Evolutionary conservation across 2,329 filamentous ascomycete species (phyloP).

Genomic region (Coniella vitis): DNA sequence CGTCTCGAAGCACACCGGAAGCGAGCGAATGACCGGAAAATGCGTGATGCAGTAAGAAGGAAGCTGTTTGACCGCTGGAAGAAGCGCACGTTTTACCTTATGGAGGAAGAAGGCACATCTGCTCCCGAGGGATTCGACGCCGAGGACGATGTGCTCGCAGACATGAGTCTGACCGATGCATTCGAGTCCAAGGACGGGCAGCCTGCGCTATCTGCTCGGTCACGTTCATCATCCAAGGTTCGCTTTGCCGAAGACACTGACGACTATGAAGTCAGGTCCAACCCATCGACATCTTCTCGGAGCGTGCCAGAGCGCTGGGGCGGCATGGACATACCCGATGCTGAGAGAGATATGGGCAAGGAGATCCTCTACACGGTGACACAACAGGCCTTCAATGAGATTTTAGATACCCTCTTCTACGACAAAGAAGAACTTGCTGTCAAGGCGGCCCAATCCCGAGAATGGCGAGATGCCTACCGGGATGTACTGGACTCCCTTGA

Average conservation of each 20-base stretch:
- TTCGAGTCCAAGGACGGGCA: slow-evolving; percentile 39
- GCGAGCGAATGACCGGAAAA: slow-evolving; percentile 32
- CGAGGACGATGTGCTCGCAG: slow-evolving; percentile 48
- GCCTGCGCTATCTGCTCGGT: slow-evolving; percentile 42
- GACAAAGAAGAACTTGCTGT: slow-evolving; percentile 70
- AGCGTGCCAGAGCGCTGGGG: slow-evolving; percentile 70
- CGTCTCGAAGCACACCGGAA: slow-evolving; percentile 28
- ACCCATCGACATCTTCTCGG: slow-evolving; percentile 65
- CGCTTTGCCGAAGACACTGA: slow-evolving; percentile 66
- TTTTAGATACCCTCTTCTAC: slow-evolving; percentile 82
- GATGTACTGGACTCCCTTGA: slow-evolving; percentile 39
- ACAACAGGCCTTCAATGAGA: slow-evolving; percentile 87
- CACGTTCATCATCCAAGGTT: slow-evolving; percentile 72
- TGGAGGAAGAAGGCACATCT: slow-evolving; percentile 73
- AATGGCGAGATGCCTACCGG: slow-evolving; percentile 51
- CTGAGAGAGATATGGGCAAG: slow-evolving; percentile 75
- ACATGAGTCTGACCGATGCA: slow-evolving; percentile 26
- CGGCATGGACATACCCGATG: slow-evolving; percentile 70
- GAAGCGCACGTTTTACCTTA: slow-evolving; percentile 72
- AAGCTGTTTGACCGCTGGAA: slow-evolving; percentile 67
- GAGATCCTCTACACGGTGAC: slow-evolving; percentile 89
- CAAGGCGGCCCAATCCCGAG: slow-evolving; percentile 56
- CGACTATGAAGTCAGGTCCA: slow-evolving; percentile 65
- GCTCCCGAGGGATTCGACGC: slow-evolving; percentile 58
- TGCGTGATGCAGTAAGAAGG: slow-evolving; percentile 36